A percentile compares a stretch with the other conserved stretches of the same genome.
Conservation (phyloP, 192 early-diverging fungal genomes). For the Lobosporangium transversale region DNA sequence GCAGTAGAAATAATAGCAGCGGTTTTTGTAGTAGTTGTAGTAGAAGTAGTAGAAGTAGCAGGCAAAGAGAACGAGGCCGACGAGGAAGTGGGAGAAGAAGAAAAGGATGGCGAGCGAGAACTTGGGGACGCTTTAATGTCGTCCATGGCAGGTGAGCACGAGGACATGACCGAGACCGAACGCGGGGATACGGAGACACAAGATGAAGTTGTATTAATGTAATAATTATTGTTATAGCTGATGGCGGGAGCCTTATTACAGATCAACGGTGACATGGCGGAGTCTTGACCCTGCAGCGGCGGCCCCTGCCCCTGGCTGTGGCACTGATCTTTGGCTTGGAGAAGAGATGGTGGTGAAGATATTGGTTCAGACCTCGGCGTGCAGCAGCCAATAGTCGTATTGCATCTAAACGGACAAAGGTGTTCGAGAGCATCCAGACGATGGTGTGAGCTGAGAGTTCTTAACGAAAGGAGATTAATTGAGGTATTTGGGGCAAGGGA, state of each 20-base stretch:
- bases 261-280: too few relatives aligned
- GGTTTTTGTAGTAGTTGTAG: not conserved
- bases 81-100: not conserved
- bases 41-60: constrained; percentile 1
- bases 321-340: too few relatives aligned
- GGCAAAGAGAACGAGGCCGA: not conserved
- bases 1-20: not conserved
- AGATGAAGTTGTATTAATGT: too few relatives aligned
- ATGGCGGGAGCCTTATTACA: too few relatives aligned
- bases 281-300: too few relatives aligned
- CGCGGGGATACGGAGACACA: not conserved
- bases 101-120: not conserved
- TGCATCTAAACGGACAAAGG: not conserved
- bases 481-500: too few relatives aligned
- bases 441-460: not conserved
- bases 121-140: not conserved
- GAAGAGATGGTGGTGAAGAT: too few relatives aligned
- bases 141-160: constrained; percentile 4
- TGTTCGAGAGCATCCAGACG: not conserved
- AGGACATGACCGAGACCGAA: not conserved
- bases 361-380: not conserved
- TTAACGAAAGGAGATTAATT: not conserved
- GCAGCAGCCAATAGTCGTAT: not conserved
- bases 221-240: too few relatives aligned
- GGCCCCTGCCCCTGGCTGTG: not conserved